Evolutionary conservation across 1,284 basidiomycete genomes (phyloP).

Genomic region (Marasmius fiardii): DNA sequence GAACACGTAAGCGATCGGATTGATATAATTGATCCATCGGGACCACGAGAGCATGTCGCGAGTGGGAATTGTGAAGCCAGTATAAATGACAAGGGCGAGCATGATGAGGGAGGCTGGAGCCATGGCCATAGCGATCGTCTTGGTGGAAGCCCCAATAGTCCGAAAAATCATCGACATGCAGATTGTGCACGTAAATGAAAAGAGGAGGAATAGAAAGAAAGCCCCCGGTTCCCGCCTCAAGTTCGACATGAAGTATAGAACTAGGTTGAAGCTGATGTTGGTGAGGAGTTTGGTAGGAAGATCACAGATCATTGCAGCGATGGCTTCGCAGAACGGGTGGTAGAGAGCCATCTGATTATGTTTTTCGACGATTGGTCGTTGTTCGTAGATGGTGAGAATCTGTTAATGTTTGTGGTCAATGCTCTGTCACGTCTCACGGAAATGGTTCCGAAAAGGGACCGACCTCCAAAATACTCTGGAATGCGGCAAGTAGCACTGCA

Average conservation of each 20-base stretch:
- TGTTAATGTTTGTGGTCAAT: neutral
- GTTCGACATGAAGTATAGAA: slow-evolving; percentile 13
- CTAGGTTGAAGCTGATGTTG: slow-evolving; percentile 9
- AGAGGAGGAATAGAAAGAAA: slow-evolving; percentile 25
- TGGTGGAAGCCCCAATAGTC: slow-evolving; percentile 34
- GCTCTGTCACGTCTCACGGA: neutral
- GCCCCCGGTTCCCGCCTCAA: slow-evolving; percentile 13
- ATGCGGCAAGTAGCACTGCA: slow-evolving; percentile 19
- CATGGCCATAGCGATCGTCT: slow-evolving; percentile 33
- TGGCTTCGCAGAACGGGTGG: slow-evolving; percentile 17
- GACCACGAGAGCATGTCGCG: slow-evolving; percentile 11
- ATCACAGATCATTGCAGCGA: slow-evolving; percentile 20
- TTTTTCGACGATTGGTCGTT: slow-evolving; percentile 41
- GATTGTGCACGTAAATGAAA: slow-evolving; percentile 31
- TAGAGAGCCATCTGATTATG: slow-evolving; percentile 13
- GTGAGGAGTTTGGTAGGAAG: slow-evolving; percentile 17
- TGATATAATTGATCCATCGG: slow-evolving; percentile 42
- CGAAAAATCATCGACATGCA: slow-evolving; percentile 43
- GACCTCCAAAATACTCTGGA: slow-evolving; percentile 9
- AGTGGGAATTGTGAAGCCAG: slow-evolving; percentile 14
- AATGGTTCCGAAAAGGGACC: too few relatives aligned
- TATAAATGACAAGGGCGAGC: slow-evolving; percentile 38
- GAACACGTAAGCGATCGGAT: slow-evolving; percentile 37
- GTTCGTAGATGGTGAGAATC: slow-evolving; percentile 24
- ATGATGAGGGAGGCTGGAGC: slow-evolving; percentile 38